These are phyloP conservation scores for Catunica adiposa DNA, from an alignment of 2,329 filamentous ascomycete genomes.

Conservation along the genomic window DNA sequence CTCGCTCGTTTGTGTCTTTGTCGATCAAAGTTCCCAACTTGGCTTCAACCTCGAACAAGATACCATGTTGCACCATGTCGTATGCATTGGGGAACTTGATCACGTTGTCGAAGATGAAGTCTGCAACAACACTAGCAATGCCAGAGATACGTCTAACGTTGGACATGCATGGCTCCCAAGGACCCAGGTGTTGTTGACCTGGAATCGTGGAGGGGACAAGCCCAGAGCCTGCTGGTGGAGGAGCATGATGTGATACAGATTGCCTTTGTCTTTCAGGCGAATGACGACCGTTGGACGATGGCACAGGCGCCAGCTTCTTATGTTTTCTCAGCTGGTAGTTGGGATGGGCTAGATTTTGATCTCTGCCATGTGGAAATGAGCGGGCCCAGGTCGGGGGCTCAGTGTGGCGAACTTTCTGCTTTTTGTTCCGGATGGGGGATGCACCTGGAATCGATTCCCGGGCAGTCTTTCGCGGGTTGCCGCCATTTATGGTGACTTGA, in stretches of 20 bases:
- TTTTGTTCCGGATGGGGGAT: constrained; percentile 24
- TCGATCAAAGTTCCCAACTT: constrained; percentile 75
- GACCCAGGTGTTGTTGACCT: constrained; percentile 26
- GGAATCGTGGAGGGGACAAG: constrained; percentile 15
- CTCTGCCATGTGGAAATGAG: constrained; percentile 22
- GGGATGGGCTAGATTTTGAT: constrained; percentile 24
- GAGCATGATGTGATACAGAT: not conserved
- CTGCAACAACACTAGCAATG: constrained; percentile 56
- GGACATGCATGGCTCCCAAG: constrained; percentile 53
- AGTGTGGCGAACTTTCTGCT: constrained; percentile 22
- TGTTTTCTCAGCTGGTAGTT: constrained; percentile 31
- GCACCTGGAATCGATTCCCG: constrained; percentile 5
- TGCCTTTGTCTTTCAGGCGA: constrained; percentile 30
- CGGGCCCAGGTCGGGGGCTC: constrained; percentile 34
- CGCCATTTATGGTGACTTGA: not conserved
- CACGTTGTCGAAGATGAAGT: constrained; percentile 62
- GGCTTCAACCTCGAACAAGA: constrained; percentile 82
- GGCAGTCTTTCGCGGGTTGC: constrained; percentile 10
- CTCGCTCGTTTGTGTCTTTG: constrained; percentile 51
- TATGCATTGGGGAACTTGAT: constrained; percentile 49
- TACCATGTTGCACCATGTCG: constrained; percentile 45
- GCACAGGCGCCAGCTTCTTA: constrained; percentile 19
- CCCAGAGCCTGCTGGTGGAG: constrained; percentile 1
- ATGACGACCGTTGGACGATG: constrained; percentile 23
- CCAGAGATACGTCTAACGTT: constrained; percentile 57